Evolutionary conservation across 176 grass and related monocot genomes (phyloP).

Genomic region (Eragrostis curvula): DNA sequence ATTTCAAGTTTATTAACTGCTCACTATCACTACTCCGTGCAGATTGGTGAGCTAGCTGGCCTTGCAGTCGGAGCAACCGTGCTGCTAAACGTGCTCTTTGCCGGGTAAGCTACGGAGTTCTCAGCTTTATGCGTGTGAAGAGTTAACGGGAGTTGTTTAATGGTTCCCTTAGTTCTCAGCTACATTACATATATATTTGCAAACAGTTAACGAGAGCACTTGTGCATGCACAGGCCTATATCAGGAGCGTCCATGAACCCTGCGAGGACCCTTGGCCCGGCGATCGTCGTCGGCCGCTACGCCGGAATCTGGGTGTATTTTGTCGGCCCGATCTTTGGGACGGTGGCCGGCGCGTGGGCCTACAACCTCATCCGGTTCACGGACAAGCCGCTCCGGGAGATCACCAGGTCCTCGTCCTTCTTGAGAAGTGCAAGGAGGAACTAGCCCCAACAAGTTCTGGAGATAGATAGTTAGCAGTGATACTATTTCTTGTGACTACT

Average conservation of each 20-base stretch:
- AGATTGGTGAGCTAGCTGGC: slow-evolving; percentile 93
- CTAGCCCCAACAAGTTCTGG: background rate
- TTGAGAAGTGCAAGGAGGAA: slow-evolving; percentile 31
- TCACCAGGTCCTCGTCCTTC: slow-evolving; percentile 50
- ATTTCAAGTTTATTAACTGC: background rate
- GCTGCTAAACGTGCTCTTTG: slow-evolving; percentile 59
- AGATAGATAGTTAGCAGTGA: background rate
- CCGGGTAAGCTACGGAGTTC: slow-evolving; percentile 40
- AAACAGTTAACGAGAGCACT: background rate
- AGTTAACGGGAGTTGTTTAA: no score
- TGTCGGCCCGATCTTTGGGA: slow-evolving; percentile 43
- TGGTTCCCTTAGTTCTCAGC: no score
- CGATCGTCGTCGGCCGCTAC: slow-evolving; percentile 52
- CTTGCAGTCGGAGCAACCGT: slow-evolving; percentile 81
- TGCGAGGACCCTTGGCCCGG: slow-evolving; percentile 64
- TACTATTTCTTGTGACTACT: background rate
- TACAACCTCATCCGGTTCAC: slow-evolving; percentile 73
- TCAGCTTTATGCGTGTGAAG: background rate
- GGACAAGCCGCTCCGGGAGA: slow-evolving; percentile 58
- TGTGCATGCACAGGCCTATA: slow-evolving; percentile 46
- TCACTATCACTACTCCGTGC: background rate
- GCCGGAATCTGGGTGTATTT: slow-evolving; percentile 64
- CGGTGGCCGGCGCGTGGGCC: slow-evolving; percentile 55
- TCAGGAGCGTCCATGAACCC: slow-evolving; percentile 79
- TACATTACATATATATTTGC: no score